phyloP scores from a whole-genome alignment of 345 rosid species.

The Acer yangbiense region DNA sequence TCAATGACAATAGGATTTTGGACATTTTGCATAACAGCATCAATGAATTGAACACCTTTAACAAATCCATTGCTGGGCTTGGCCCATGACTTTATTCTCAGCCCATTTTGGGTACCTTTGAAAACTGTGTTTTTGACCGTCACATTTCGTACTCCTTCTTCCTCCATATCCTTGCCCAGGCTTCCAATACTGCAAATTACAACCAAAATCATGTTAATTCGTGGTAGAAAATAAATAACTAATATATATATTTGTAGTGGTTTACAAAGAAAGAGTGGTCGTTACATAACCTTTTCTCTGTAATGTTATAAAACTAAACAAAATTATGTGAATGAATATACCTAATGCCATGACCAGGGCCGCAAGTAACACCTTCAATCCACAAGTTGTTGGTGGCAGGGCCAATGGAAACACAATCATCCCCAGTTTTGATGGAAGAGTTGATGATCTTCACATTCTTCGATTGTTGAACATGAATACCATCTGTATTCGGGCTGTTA shows the following conservation, averaged over 20 bases:
- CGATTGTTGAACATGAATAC: conserved; percentile 32
- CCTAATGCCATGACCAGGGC: conserved; percentile 38
- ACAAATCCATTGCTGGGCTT: conserved; percentile 63
- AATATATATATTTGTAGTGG: no score
- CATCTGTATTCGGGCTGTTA: conserved; percentile 35
- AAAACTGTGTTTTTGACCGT: conserved; percentile 46
- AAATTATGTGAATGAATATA: neutral
- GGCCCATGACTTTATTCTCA: conserved; percentile 73
- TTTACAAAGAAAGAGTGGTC: no score
- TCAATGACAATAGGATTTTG: conserved; percentile 55
- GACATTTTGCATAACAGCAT: conserved; percentile 41
- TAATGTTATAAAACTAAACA: no score
- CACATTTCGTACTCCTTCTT: conserved; percentile 58
- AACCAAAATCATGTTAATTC: neutral
- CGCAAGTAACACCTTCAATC: conserved; percentile 27
- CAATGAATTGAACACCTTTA: conserved; percentile 38
- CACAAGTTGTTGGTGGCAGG: conserved; percentile 25
- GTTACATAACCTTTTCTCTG: no score
- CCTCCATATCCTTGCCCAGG: conserved; percentile 41
- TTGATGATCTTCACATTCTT: conserved; percentile 13
- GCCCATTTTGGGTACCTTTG: conserved; percentile 46
- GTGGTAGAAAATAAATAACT: no score
- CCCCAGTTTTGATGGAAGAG: conserved; percentile 27
- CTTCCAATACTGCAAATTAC: conserved; percentile 54
- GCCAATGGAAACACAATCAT: conserved; percentile 34